Evolutionary conservation across 495 filamentous ascomycete species (phyloP).

Genomic region (Aspergillus steynii): DNA sequence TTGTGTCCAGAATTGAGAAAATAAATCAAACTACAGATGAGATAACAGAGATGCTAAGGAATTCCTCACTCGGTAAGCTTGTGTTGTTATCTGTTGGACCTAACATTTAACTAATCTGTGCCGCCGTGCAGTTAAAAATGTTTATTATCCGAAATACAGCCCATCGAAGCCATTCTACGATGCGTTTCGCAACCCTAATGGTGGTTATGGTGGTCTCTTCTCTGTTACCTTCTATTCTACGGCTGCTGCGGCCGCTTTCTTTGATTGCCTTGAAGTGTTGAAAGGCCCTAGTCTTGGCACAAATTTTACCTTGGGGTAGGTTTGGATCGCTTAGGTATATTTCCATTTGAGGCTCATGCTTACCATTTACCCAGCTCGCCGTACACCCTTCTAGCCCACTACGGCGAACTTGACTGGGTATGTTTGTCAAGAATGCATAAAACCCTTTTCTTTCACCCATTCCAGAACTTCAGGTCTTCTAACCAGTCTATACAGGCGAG

Average conservation of each 20-base stretch:
- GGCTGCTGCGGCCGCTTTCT: conserved; percentile 76
- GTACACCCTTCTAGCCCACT: conserved; percentile 91
- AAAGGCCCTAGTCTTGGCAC: conserved; percentile 96
- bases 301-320: conserved; percentile 83
- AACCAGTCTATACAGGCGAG: conserved; percentile 54
- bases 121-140: conserved; percentile 61
- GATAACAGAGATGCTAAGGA: conserved; percentile 68
- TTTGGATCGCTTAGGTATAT: background rate
- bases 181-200: conserved; percentile 66
- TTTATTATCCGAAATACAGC: conserved; percentile 85
- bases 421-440: conserved; percentile 21
- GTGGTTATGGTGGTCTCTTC: conserved; percentile 89
- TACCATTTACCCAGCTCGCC: conserved; percentile 57
- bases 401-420: conserved; percentile 86
- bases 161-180: conserved; percentile 73
- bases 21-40: conserved; percentile 86
- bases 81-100: background rate
- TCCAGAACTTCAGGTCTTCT: conserved; percentile 5
- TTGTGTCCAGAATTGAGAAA: conserved; percentile 75
- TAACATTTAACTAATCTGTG: conserved; percentile 1
- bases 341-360: background rate
- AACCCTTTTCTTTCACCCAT: conserved; percentile 9
- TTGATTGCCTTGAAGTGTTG: conserved; percentile 79
- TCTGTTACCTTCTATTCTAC: conserved; percentile 74
- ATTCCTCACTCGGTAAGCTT: conserved; percentile 51